These are phyloP conservation scores for Quercus alba DNA, from an alignment of 306 rosid genomes.

Conservation along the genomic window DNA sequence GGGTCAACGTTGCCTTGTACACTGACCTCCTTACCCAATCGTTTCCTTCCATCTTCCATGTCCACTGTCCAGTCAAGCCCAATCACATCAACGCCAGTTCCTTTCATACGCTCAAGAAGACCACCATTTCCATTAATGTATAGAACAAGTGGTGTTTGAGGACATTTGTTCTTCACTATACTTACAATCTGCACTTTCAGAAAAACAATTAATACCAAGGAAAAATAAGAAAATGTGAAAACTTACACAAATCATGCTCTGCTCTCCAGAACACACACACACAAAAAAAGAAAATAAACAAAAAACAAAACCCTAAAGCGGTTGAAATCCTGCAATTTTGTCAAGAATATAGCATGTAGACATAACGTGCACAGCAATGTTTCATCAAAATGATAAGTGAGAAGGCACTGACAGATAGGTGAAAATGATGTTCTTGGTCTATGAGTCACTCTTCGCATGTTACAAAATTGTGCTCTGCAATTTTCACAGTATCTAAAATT, in stretches of 20 bases:
- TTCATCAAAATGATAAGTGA: neutral
- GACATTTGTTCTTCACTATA: conserved; percentile 65
- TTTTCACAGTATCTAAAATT: neutral
- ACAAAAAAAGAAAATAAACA: too few species aligned
- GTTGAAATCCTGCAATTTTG: neutral
- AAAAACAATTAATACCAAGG: neutral
- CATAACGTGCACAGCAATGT: neutral
- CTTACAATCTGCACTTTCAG: conserved; percentile 65
- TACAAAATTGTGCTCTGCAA: neutral
- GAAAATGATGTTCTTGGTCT: neutral
- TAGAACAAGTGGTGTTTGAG: conserved; percentile 77
- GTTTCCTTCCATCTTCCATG: conserved; percentile 90
- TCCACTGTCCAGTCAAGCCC: conserved; percentile 98
- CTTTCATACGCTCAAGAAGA: conserved; percentile 91
- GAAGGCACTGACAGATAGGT: neutral
- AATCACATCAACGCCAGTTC: conserved; percentile 83
- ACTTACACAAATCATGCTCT: conserved; percentile 1
- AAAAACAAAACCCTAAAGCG: neutral
- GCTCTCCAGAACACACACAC: too few species aligned
- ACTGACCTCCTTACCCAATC: conserved; percentile 72
- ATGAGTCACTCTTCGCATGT: neutral
- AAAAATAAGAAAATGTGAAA: conserved; percentile 4
- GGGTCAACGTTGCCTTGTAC: conserved; percentile 99
- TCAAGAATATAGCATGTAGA: neutral
- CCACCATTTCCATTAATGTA: conserved; percentile 98